phyloP scores from a whole-genome alignment of 345 rosid species.

The Corchorus capsularis region DNA sequence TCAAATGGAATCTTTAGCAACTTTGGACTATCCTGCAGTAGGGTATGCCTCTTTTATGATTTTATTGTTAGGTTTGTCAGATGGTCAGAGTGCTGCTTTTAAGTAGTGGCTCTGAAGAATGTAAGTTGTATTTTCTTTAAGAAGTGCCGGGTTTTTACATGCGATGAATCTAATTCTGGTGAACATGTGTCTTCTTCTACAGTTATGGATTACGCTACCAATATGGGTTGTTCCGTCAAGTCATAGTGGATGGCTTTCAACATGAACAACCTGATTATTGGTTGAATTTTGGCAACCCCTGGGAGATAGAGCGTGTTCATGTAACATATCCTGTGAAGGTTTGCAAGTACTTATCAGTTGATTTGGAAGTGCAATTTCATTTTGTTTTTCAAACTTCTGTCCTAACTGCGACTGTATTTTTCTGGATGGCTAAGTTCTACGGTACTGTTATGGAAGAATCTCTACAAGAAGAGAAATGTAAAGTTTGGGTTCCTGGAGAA shows the following conservation, averaged over 20 bases:
- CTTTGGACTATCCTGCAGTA: conserved; percentile 55
- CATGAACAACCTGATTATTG: conserved; percentile 53
- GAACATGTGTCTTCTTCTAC: conserved; percentile 16
- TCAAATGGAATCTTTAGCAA: conserved; percentile 58
- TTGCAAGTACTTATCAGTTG: conserved; percentile 23
- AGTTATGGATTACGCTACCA: conserved; percentile 52
- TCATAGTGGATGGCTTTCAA: conserved; percentile 52
- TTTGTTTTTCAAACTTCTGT: conserved; percentile 9
- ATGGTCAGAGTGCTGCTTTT: not conserved
- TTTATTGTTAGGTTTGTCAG: conserved; percentile 2
- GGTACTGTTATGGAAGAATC: conserved; percentile 42
- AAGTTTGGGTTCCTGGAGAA: conserved; percentile 50
- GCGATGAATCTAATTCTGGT: not conserved
- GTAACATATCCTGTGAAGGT: conserved; percentile 52
- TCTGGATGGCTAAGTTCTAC: conserved; percentile 40
- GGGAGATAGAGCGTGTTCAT: conserved; percentile 53
- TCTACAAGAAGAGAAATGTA: conserved; percentile 30
- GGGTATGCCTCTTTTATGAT: conserved; percentile 33
- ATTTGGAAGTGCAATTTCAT: not conserved
- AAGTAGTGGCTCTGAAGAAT: not conserved
- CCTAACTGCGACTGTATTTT: not conserved
- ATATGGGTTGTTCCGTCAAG: conserved; percentile 53
- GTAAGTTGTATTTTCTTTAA: conserved; percentile 2
- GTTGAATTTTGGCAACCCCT: conserved; percentile 57
- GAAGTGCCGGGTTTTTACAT: not conserved